phyloP scores from a whole-genome alignment of 441 rosid genomes.

The Populus tomentosa region DNA sequence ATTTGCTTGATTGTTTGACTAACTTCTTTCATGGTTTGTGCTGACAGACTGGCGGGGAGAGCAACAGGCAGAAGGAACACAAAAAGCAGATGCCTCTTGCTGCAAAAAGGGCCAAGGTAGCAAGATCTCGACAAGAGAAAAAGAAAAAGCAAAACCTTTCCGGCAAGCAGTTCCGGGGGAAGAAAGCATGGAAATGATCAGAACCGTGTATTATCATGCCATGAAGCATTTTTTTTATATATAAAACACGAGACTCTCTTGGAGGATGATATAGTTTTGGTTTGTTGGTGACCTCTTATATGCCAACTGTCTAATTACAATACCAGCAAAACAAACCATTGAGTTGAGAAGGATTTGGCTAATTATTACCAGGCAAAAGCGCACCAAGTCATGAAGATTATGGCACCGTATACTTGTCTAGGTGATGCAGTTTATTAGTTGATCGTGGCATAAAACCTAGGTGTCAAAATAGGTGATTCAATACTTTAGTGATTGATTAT shows the following conservation, averaged over 20 bases:
- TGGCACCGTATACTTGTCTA: too few species aligned
- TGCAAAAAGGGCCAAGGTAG: conserved; percentile 57
- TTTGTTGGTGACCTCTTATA: too few species aligned
- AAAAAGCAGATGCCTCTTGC: conserved; percentile 76
- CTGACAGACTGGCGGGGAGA: conserved; percentile 67
- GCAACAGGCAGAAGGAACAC: conserved; percentile 85
- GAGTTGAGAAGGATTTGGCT: too few species aligned
- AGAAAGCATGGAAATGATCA: conserved; percentile 74
- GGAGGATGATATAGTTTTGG: not conserved
- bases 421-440: too few species aligned
- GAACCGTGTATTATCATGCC: not conserved
- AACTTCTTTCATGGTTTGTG: not conserved
- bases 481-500: too few species aligned
- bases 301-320: too few species aligned
- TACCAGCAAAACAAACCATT: too few species aligned
- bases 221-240: not conserved
- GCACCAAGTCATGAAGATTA: not conserved
- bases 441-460: too few species aligned
- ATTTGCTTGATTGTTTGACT: not conserved
- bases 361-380: too few species aligned
- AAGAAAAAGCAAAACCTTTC: conserved; percentile 36
- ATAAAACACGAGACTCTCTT: not conserved
- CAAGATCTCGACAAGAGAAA: conserved; percentile 45
- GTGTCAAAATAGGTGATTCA: too few species aligned
- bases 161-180: conserved; percentile 43